Evolutionary conservation across 768 basidiomycete species (phyloP), one percentile per base, ranked within the genome.

Genomic region (Auricularia auricula-judae): DNA sequence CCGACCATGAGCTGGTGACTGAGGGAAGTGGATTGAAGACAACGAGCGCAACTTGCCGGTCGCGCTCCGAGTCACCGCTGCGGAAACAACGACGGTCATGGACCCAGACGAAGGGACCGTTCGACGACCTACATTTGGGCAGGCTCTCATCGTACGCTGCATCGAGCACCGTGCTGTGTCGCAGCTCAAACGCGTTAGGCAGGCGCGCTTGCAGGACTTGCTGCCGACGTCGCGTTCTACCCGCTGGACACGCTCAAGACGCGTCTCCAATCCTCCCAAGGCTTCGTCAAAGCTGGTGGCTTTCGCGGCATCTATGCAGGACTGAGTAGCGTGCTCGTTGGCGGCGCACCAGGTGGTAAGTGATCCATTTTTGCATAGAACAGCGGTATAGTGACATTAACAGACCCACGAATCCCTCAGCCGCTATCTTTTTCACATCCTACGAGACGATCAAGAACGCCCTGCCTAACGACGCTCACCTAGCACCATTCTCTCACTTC

Each of bases 241-340:
- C 96, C 96, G 1, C 86, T 99, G 65, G 96, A 99, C 77, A 97
- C 96, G 0, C 76, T 98, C 73, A 99, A 99, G 77, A 98, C 97
- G 44, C 87, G 96, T 60, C 81, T 97, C 39, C 96, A 99, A 71
- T 89, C 93, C 4, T 73, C 85, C 2, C 86, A 91, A 70, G 97
- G 96, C 18, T 98, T 99, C 74, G 72, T 84, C 56, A 77, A 79
- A 35, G 87, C 93, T 2, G 96, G 96, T 16, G 97, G 94, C 0
- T 91, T 98, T 74, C 84, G 76, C 62, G 94, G 93, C 8, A 83
- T 98, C 4, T 99, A 99, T 77, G 88, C 89, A 68, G 96, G 96
- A 7, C 78, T 99, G 3, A 95, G 94, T 34, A 96, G 93, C 72
- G 94, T 98, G 5, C 84, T 92, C 4, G 87, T 98, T 21, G 96